Evolutionary conservation across 1,284 basidiomycete genomes (phyloP), one percentile per base, ranked within the genome.

Genomic region (Irpex lacteus): DNA sequence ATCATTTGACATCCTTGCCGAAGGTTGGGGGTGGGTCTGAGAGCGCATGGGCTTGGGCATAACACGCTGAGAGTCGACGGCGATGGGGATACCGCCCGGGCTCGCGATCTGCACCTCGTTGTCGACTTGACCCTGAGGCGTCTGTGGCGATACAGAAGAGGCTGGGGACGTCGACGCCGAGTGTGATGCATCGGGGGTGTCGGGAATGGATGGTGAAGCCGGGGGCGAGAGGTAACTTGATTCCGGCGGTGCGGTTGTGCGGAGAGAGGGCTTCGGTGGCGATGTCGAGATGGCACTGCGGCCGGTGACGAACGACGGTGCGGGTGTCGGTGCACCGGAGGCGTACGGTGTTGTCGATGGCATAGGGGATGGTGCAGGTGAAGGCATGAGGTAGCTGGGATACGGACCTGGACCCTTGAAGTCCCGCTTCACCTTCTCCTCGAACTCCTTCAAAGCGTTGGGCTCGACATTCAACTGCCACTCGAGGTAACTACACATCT

Each of bases 401-500:
- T 87, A 89, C 0, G 84, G 81, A 0, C 82, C 81, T 9, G 75
- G 67, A n/a, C 81, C 80, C 19, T 77, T 76, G 70, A 90, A 93
- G 61, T 92, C 89, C 26, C 80, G 78, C 40, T 82, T 80, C 0
- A 94, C 84, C 73, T 82, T 83, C 0, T 70, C 71, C 70, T 91
- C 86, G 71, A 94, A 94, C 54, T 83, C 85, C 8, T 74, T 70
- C 2, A 95, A 80, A 3, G 90, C 89, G 0, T 80, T 75, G 0
- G 87, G 86, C 61, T 90, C 88, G 60, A 94, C 89, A 60, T 90
- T 91, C 8, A 96, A 82, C 74, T 95, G 90, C 94, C 95, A 97
- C 73, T 96, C 94, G 37, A 97, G 80, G 73, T 96, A 96, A 34
- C 86, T 89, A 74, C 94, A 96, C 90, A 97, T 95, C 75, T 97